Conservation (phyloP, 164 flowering plant species). For the Tinospora cordifolia region DNA sequence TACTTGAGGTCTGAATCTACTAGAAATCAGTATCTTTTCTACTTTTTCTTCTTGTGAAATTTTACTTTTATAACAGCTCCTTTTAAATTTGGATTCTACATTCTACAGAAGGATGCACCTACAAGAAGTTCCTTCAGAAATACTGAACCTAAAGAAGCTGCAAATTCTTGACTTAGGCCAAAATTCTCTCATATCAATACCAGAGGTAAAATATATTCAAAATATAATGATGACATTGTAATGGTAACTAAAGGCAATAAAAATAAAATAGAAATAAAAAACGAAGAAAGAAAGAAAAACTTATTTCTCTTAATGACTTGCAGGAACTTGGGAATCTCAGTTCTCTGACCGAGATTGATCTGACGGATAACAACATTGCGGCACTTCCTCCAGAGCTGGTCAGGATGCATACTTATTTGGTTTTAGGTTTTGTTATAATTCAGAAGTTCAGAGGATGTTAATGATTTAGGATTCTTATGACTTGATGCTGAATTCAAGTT, state of each 20-base stretch:
- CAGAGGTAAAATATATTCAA: slow-evolving; percentile 41
- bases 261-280: too few species aligned
- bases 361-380: slow-evolving; percentile 73
- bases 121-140: slow-evolving; percentile 53
- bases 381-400: slow-evolving; percentile 82
- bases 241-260: neutral
- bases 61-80: neutral
- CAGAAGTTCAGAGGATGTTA: neutral
- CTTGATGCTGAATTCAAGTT: neutral
- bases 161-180: slow-evolving; percentile 83
- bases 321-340: slow-evolving; percentile 69
- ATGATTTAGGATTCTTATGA: neutral
- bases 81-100: slow-evolving; percentile 5
- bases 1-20: slow-evolving; percentile 56
- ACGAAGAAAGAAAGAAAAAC: too few species aligned
- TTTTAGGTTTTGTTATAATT: neutral
- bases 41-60: neutral
- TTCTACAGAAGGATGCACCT: slow-evolving; percentile 59
- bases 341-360: slow-evolving; percentile 66
- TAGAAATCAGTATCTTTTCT: neutral
- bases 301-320: slow-evolving; percentile 17
- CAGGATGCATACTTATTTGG: slow-evolving; percentile 14
- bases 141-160: slow-evolving; percentile 47
- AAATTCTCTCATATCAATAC: slow-evolving; percentile 62
- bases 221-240: neutral